These are phyloP conservation scores for Protomyces arabidopsidicola DNA, from an alignment of 1,139 yeast species.

Conservation along the genomic window DNA sequence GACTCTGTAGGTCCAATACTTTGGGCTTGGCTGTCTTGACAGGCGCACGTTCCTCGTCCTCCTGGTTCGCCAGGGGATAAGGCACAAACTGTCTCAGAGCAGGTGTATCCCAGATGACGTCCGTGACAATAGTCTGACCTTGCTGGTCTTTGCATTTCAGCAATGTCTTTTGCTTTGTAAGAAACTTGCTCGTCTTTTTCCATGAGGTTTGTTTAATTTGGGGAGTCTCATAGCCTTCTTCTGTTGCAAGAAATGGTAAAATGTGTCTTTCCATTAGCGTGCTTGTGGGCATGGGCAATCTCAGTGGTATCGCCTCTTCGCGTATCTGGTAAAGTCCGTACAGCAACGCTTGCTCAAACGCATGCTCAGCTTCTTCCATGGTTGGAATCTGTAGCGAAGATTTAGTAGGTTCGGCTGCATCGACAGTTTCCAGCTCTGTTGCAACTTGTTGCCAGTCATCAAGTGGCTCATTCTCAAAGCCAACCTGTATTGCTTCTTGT, in stretches of 20 bases:
- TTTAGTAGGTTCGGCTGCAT: background rate
- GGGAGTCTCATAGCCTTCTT: background rate
- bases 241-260: slow-evolving; percentile 7
- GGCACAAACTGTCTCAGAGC: slow-evolving; percentile 5
- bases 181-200: slow-evolving; percentile 18
- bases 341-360: slow-evolving; percentile 10
- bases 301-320: background rate
- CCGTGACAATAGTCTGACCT: slow-evolving; percentile 13
- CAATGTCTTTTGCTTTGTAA: slow-evolving; percentile 11
- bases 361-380: slow-evolving; percentile 4
- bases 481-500: background rate
- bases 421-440: background rate
- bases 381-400: background rate
- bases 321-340: slow-evolving; percentile 5
- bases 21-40: background rate
- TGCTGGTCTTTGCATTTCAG: slow-evolving; percentile 20
- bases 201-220: background rate
- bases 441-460: background rate
- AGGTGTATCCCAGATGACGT: slow-evolving; percentile 2
- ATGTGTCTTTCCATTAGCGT: slow-evolving; percentile 12
- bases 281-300: slow-evolving; percentile 6
- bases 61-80: slow-evolving; percentile 2
- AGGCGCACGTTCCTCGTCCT: background rate
- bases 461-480: background rate
- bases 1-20: background rate